A percentile compares a stretch with the other conserved stretches of the same genome.
These are phyloP conservation scores for Apostasia ramifera DNA, from an alignment of 106 monocot species.

Conservation along the genomic window DNA sequence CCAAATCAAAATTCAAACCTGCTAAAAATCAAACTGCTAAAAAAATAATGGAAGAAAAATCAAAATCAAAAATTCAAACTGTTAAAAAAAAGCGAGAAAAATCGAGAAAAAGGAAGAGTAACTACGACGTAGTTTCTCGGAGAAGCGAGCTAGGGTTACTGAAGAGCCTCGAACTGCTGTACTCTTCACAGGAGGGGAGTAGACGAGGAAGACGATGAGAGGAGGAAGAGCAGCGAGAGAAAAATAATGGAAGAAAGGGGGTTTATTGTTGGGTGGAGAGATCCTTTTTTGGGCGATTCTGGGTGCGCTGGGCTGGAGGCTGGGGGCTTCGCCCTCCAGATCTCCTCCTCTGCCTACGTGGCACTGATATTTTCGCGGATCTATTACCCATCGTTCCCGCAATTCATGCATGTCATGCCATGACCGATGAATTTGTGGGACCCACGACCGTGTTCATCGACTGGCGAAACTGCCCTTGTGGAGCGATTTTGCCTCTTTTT, in stretches of 20 bases:
- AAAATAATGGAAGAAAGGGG: neutral
- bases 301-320: too few relatives aligned
- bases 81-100: neutral
- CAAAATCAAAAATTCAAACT: too few relatives aligned
- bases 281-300: neutral
- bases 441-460: neutral
- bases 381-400: too few relatives aligned
- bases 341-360: slow-evolving; percentile 7
- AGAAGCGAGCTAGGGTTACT: neutral
- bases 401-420: slow-evolving; percentile 3
- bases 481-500: neutral
- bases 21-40: neutral
- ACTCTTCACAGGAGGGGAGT: neutral
- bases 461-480: neutral
- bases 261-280: neutral
- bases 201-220: neutral
- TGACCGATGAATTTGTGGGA: neutral
- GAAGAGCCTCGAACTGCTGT: neutral
- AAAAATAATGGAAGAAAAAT: neutral
- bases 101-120: neutral
- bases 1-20: neutral
- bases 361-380: slow-evolving; percentile 5
- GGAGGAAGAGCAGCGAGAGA: neutral
- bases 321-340: neutral
- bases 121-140: neutral